Evolutionary conservation across 2,329 filamentous ascomycete species (phyloP).

Genomic region (Fusarium aywerte): DNA sequence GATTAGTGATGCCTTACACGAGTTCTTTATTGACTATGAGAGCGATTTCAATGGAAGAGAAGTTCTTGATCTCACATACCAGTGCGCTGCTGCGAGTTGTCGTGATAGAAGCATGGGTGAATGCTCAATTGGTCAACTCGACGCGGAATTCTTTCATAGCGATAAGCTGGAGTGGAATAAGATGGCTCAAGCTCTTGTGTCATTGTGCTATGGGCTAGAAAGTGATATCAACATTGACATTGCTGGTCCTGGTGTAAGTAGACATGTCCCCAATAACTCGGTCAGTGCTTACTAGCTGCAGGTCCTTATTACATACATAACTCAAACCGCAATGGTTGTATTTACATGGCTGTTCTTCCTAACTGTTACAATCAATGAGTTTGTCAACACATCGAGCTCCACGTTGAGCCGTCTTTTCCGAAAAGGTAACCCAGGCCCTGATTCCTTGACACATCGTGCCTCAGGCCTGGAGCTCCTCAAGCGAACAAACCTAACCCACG

Average conservation of each 20-base stretch:
- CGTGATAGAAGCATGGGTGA: conserved; percentile 1
- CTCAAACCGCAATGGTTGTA: conserved; percentile 9
- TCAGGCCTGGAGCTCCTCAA: neutral
- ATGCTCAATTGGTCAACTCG: neutral
- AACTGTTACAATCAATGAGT: neutral
- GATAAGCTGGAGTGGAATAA: conserved; percentile 1
- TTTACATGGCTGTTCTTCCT: conserved; percentile 16
- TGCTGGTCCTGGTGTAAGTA: conserved; percentile 23
- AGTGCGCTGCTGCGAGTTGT: conserved; percentile 20
- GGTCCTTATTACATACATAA: conserved; percentile 25
- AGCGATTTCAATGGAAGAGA: neutral
- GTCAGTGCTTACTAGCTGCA: neutral
- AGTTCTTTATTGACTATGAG: neutral
- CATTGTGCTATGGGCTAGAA: neutral
- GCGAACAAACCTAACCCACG: neutral
- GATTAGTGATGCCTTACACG: neutral
- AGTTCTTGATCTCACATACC: conserved; percentile 7
- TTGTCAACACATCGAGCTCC: neutral
- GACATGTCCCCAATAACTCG: accelerated
- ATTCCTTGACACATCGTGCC: neutral
- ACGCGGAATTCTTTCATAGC: neutral
- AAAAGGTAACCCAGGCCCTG: accelerated
- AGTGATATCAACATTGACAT: conserved; percentile 20
- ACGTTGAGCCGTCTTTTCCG: neutral
- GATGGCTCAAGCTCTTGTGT: neutral